Conservation (phyloP, 371 early-diverging fungal genomes). For the Neoconidiobolus thromboides region DNA sequence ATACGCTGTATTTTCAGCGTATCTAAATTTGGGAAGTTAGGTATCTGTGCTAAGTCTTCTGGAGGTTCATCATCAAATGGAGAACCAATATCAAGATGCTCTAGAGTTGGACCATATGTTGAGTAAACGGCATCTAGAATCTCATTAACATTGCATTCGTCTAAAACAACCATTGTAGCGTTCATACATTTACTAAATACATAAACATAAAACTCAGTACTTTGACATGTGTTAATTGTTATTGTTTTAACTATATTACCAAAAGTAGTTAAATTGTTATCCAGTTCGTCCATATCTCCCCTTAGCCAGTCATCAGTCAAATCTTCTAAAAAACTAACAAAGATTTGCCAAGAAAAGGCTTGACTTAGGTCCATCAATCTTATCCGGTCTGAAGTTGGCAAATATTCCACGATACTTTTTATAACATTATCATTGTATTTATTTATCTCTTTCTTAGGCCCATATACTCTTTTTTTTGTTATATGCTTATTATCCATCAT, state of each 20-base stretch:
- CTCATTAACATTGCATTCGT: neutral
- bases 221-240: neutral
- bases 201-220: neutral
- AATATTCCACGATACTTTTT: too few relatives aligned
- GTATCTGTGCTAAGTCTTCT: neutral
- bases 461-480: too few relatives aligned
- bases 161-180: neutral
- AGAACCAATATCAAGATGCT: neutral
- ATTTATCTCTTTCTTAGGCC: too few relatives aligned
- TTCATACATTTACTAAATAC: neutral
- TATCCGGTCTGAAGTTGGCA: too few relatives aligned
- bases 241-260: neutral
- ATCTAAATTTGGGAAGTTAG: neutral
- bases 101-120: neutral
- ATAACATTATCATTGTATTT: too few relatives aligned
- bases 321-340: neutral
- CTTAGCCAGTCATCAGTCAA: neutral
- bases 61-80: neutral
- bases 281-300: neutral
- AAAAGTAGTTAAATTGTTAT: neutral
- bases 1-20: neutral
- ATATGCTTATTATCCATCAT: too few relatives aligned
- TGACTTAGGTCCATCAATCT: too few relatives aligned
- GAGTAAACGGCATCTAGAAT: neutral
- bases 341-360: too few relatives aligned